Evolutionary conservation across 495 filamentous ascomycete species (phyloP).

Genomic region (Pseudoneurospora amorphoporcata): DNA sequence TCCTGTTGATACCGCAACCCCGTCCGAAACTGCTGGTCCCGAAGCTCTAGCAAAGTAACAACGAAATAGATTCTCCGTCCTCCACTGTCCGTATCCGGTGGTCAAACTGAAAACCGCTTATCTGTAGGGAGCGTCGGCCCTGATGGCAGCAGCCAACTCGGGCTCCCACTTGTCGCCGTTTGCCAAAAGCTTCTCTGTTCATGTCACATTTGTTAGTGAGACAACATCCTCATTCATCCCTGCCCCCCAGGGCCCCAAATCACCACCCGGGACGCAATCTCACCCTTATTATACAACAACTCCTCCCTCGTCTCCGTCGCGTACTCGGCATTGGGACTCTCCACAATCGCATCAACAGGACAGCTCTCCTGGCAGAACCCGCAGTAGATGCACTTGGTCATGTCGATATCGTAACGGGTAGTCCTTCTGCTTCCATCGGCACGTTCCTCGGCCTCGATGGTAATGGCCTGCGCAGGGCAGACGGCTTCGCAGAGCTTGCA

Average conservation of each 20-base stretch:
- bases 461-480: conserved; percentile 94
- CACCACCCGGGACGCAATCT: neutral
- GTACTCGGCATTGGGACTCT: conserved; percentile 94
- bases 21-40: neutral
- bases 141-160: conserved; percentile 81
- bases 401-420: conserved; percentile 97
- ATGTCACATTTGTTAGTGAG: too few species aligned
- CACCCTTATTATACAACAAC: conserved; percentile 95
- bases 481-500: conserved; percentile 98
- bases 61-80: neutral
- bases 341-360: conserved; percentile 96
- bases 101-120: conserved; percentile 27
- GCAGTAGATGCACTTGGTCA: conserved; percentile 99
- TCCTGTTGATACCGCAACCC: neutral
- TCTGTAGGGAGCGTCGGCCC: conserved; percentile 83
- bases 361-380: conserved; percentile 99
- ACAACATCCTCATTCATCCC: neutral
- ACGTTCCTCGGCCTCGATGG: conserved; percentile 97
- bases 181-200: conserved; percentile 56
- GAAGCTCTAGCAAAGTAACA: neutral
- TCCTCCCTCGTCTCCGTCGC: conserved; percentile 96
- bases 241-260: neutral
- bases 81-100: neutral
- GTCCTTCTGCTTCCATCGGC: conserved; percentile 89
- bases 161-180: conserved; percentile 99